Base-by-base conservation (phyloP, 2,329 filamentous ascomycete species). In the Dothistroma pini region DNA sequence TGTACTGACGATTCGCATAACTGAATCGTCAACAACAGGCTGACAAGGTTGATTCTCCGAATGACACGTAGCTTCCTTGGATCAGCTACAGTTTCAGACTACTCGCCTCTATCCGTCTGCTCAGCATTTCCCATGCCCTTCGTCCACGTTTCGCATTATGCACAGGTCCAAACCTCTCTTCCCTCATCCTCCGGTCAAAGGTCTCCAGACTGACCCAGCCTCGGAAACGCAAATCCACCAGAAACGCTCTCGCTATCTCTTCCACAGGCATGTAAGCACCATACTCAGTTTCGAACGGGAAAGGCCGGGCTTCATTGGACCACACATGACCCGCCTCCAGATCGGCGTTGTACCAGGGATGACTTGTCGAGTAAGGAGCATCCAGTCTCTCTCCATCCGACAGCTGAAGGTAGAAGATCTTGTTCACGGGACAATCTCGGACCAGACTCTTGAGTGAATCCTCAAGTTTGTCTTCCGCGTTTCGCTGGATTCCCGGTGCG, bases 231-330 rank as follows among this genome's bases (percentile, higher is more conserved):
- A 61, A 31, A 49, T 54, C 48, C 2, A 61, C 22, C 19, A 61
- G 21, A n/a, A 54, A 57, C 6, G 54, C 34, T 3, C 34, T 41
- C 2, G 54, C 54, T n/a, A 57, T 44, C 22, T 57, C 54, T n/a
- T 31, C n/a, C 35, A 61, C 54, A 4, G 59, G 54, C 54, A 61
- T 57, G 29, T 61, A 57, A n/a, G 29, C 59, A 4, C 59, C 50
- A 19, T 32, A 50, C 2, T 61, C 48, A 10, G n/a, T 47, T 32
- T 58, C 59, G 22, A 58, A 32, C 11, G 55, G 59, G 25, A 61
- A 58, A 1, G 50, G 49, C 32, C 59, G 50, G 4, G 54, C 59
- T 16, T 54, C 55, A 19, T 52, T 57, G 8, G 59, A 55, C 59
- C 59, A 58, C 19, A 60, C 58, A 38, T 61, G 55, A 22, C 38